Evolutionary conservation across 78 protist genomes (phyloP), one percentile per base, ranked within the genome.

Genomic region (Chrysochromulina parva): DNA sequence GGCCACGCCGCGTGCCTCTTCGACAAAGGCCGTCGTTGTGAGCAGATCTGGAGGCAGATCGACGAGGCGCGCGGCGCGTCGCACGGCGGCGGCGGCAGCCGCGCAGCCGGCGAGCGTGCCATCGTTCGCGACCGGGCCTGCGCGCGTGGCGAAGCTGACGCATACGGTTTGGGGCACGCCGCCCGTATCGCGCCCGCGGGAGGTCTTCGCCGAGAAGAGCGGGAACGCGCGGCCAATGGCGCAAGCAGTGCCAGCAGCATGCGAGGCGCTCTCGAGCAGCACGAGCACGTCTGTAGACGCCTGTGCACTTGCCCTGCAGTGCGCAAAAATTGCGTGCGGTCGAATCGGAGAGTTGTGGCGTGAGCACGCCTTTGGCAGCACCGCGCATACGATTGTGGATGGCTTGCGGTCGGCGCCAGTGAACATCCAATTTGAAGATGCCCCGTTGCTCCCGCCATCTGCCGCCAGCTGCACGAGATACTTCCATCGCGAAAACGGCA

Each of bases 41-140:
- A 74, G 82, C 82, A 3, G 22, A 4, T 28, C 82, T 53, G 82
- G 57, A 2, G 82, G 82, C 82, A 13, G 1, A 55, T 74, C 82
- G 57, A 74, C 82, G 57, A 74, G 82, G 57, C 82, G 13, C 19
- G 82, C 82, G 57, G 82, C 82, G 28, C 6, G 82, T 9, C 82
- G 50, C 82, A 74, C 82, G 55, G 57, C 82, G 28, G 1, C 55
- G 17, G 82, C 82, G 28, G 55, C 58, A 3, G 5, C 11, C 19
- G 82, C 55, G 57, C 57, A 38, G 57, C 4, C 57, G 22, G 14
- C 11, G 55, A 1, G 2, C 14, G 3, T 9, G 20, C 28, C 78
- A 50, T 28, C 82, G 82, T 19, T 1, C 24, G 62, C 24, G n/a
- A 28, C 26, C 16, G 53, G 13, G 28, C 28, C 55, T 1, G 2